Evolutionary conservation across 169 alveolate species (phyloP), one percentile per base, ranked within the genome.

Genomic region (Gregarina niphandrodes): DNA sequence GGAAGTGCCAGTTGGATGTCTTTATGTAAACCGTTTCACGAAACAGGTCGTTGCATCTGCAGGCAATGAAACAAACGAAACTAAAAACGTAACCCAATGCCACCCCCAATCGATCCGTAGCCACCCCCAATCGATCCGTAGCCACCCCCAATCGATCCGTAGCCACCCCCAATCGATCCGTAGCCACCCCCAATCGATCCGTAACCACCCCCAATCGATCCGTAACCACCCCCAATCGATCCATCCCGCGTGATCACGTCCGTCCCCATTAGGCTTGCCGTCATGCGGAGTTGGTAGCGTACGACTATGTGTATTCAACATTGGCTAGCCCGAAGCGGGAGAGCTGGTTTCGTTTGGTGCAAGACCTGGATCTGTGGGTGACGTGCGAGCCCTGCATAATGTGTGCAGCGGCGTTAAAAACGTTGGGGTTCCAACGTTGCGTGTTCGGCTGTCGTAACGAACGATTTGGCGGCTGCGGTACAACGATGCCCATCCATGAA

Each of bases 401-500:
- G 82, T 72, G 82, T 49, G 82, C 75, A 5, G 65, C 61, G 29
- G 82, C 82, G 5, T 20, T 72, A 16, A 63, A 49, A 50, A 17
- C 43, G 28, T n/a, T 30, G 43, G 58, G 73, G 22, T 49, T 71
- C 19, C 39, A 42, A 40, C 32, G 51, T 22, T 67, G 64, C 21
- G 65, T 53, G 48, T 71, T 52, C 37, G 75, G 82, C 17, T 71
- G 82, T 44, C 40, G 56, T 13, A 71, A 71, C 46, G 77, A 66
- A 39, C 57, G 76, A 28, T 71, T 71, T 49, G 82, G 82, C 21
- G 82, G 82, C 17, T 67, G 76, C 51, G 82, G 82, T 1, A 57
- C 76, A 18, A 12, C 15, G 4, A 4, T 4, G 22, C 6, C 22
- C 4, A 6, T 13, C 22, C 4, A 7, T 34, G 32, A 15, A 30